Evolutionary conservation across 2,329 filamentous ascomycete genomes (phyloP).

Genomic region (Corynespora cassiicola): DNA sequence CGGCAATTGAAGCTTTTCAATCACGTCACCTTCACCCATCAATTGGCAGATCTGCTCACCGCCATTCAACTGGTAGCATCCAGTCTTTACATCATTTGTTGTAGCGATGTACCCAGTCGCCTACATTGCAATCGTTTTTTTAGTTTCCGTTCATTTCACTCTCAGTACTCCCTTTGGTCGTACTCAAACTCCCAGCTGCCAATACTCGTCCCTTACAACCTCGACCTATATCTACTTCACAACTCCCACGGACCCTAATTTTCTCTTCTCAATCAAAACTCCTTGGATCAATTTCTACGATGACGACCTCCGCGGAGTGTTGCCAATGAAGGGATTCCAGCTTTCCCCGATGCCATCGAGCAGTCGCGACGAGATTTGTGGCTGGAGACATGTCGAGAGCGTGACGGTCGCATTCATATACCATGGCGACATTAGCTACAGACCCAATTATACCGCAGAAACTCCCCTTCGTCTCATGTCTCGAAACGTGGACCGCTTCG

Average conservation of each 20-base stretch:
- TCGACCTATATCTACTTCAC: conserved; percentile 14
- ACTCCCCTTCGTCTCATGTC: too few species aligned
- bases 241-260: conserved; percentile 2
- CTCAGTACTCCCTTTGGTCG: too few species aligned
- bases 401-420: conserved; percentile 6
- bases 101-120: too few species aligned
- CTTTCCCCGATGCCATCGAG: background rate
- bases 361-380: conserved; percentile 2
- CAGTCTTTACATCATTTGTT: too few species aligned
- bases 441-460: too few species aligned
- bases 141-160: too few species aligned
- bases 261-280: conserved; percentile 12
- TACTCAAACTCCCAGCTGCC: conserved; percentile 8
- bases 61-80: too few species aligned
- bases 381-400: conserved; percentile 4
- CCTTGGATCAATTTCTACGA: conserved; percentile 10
- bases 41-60: too few species aligned
- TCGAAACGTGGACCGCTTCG: too few species aligned
- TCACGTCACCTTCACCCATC: too few species aligned
- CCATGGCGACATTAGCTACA: conserved; percentile 6
- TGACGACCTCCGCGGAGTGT: conserved; percentile 4
- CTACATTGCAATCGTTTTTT: too few species aligned
- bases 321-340: conserved; percentile 7
- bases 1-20: too few species aligned
- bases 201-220: conserved; percentile 3